A percentile compares a stretch with the other conserved stretches of the same genome.
These are phyloP conservation scores for Coelastrella sp. DNA, from an alignment of 139 green algal genomes.

Conservation along the genomic window DNA sequence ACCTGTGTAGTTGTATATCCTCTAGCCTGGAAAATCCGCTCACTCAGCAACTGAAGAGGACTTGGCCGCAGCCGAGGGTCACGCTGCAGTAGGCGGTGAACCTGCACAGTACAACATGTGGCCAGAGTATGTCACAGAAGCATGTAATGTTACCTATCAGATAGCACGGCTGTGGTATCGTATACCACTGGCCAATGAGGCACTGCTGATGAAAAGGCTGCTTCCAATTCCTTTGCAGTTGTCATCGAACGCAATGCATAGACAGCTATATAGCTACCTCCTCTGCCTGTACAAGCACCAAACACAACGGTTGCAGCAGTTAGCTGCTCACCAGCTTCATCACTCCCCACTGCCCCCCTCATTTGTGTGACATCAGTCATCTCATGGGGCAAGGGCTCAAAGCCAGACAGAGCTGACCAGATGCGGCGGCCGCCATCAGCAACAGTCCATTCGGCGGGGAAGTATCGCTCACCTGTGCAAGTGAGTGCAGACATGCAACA, in stretches of 20 bases:
- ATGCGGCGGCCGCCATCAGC: background rate
- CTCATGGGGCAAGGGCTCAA: constrained; percentile 15
- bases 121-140: too few species aligned
- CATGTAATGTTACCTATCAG: too few species aligned
- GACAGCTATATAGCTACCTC: too few species aligned
- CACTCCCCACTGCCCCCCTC: background rate
- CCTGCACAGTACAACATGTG: too few species aligned
- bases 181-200: too few species aligned
- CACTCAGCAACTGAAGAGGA: background rate
- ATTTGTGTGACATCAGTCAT: background rate
- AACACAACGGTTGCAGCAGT: too few species aligned
- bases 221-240: too few species aligned
- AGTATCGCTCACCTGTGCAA: constrained; percentile 2
- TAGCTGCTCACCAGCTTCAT: constrained; percentile 17
- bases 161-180: too few species aligned
- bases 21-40: background rate
- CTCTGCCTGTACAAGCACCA: too few species aligned
- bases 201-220: too few species aligned
- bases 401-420: constrained; percentile 15
- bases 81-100: constrained; percentile 12
- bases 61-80: background rate
- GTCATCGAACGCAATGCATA: too few species aligned
- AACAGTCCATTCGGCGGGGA: constrained; percentile 2
- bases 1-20: constrained; percentile 9
- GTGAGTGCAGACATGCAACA: too few species aligned